These are phyloP conservation scores for Hygrocybe coccinea DNA, from an alignment of 768 basidiomycete species.

Conservation along the genomic window DNA sequence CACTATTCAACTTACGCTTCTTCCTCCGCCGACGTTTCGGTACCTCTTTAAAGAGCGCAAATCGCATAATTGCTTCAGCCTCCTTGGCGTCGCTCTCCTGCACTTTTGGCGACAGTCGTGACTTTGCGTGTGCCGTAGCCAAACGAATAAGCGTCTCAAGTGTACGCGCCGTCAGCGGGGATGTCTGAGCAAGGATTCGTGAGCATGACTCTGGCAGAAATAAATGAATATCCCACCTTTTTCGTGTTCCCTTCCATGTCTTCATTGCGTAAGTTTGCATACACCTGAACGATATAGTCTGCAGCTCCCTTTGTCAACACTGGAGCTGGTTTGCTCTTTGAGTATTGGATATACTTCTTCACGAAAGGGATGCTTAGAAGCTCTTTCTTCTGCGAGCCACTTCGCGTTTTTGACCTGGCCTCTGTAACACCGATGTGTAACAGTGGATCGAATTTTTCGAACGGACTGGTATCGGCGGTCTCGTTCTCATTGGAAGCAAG, in stretches of 20 bases:
- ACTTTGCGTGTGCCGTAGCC: conserved; percentile 95
- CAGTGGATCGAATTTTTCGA: conserved; percentile 95
- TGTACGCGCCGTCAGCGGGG: conserved; percentile 95
- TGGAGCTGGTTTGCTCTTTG: conserved; percentile 83
- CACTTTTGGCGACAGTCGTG: conserved; percentile 81
- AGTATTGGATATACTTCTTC: conserved; percentile 98
- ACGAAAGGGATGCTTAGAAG: conserved; percentile 90
- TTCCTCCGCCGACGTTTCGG: conserved; percentile 76
- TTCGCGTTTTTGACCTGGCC: conserved; percentile 50
- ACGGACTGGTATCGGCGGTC: conserved; percentile 70
- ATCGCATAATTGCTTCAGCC: conserved; percentile 93
- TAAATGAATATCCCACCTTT: conserved; percentile 45
- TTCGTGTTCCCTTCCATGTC: conserved; percentile 86
- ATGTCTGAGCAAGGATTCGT: conserved; percentile 56
- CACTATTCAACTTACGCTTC: conserved; percentile 80
- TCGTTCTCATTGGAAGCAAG: conserved; percentile 47
- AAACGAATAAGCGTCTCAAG: conserved; percentile 98
- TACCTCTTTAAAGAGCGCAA: conserved; percentile 97
- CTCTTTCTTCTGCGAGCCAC: conserved; percentile 60
- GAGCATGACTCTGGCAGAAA: conserved; percentile 6
- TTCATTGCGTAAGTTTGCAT: conserved; percentile 87
- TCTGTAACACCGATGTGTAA: conserved; percentile 77
- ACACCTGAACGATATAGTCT: conserved; percentile 89
- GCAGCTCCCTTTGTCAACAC: conserved; percentile 89
- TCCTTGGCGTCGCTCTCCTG: conserved; percentile 79